These are phyloP conservation scores for Diphasiastrum complanatum DNA, from an alignment of 83 land plant genomes.

Conservation along the genomic window DNA sequence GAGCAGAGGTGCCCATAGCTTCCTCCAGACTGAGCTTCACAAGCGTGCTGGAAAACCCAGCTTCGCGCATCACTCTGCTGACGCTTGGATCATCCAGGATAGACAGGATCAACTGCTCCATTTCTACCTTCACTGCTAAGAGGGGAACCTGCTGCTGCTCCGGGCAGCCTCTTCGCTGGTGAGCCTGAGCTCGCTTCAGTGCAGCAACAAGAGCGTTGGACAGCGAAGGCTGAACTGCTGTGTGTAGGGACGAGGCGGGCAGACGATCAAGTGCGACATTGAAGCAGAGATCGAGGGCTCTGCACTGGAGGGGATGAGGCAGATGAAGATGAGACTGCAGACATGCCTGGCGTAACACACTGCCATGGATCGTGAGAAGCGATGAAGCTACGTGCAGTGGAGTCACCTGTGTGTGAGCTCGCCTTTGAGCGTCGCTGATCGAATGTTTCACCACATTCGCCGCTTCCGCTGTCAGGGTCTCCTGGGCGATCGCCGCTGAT, in stretches of 20 bases:
- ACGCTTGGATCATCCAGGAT: too few species aligned
- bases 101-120: too few species aligned
- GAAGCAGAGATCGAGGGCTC: conserved; percentile 92
- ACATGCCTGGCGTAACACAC: conserved; percentile 71
- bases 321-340: conserved; percentile 65
- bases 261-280: conserved; percentile 85
- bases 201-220: conserved; percentile 93
- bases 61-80: too few species aligned
- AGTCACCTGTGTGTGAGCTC: conserved; percentile 78
- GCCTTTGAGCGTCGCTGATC: conserved; percentile 62
- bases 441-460: conserved; percentile 66
- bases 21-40: too few species aligned
- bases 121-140: too few species aligned
- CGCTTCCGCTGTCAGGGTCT: conserved; percentile 82
- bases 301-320: conserved; percentile 74
- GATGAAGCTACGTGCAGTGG: conserved; percentile 91
- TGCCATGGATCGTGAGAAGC: conserved; percentile 54
- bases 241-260: conserved; percentile 37
- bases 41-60: too few species aligned
- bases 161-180: conserved; percentile 82
- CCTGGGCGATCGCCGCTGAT: conserved; percentile 72
- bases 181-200: conserved; percentile 91
- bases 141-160: too few species aligned
- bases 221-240: conserved; percentile 45
- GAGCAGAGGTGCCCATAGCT: too few species aligned